Evolutionary conservation across 208 protist genomes (phyloP).

Genomic region (Porcisia deanei): DNA sequence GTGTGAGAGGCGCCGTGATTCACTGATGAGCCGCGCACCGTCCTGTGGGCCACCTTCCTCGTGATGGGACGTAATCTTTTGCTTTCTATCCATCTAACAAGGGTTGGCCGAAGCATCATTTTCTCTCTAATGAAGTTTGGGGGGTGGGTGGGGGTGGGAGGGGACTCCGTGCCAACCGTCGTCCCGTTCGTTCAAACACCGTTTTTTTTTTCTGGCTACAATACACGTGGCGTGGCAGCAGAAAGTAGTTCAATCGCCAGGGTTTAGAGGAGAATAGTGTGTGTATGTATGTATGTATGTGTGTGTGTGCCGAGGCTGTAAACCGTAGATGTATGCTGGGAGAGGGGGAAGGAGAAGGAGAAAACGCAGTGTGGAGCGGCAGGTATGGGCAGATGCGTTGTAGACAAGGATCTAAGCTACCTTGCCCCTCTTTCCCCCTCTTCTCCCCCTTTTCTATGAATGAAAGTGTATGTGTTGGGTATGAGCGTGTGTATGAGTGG

Average conservation of each 20-base stretch:
- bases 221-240: not conserved
- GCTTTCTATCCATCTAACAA: slow-evolving; percentile 30
- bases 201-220: not conserved
- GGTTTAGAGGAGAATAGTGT: too few relatives aligned
- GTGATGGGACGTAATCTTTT: slow-evolving; percentile 33
- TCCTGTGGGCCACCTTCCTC: slow-evolving; percentile 19
- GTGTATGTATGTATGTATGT: too few relatives aligned
- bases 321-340: too few relatives aligned
- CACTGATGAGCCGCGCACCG: not conserved
- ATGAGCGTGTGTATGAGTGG: not conserved
- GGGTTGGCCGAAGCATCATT: slow-evolving; percentile 30
- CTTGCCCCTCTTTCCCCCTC: not conserved
- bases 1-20: not conserved
- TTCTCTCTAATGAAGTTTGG: not conserved
- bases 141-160: not conserved
- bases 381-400: not conserved
- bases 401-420: not conserved
- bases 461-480: not conserved
- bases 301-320: too few relatives aligned
- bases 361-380: not conserved
- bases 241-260: too few relatives aligned
- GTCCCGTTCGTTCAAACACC: not conserved
- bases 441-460: not conserved
- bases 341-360: not conserved
- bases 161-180: not conserved